A percentile compares a stretch with the other conserved stretches of the same genome.
phyloP scores from a whole-genome alignment of 768 basidiomycete genomes.

The Rhodotorula diobovata region DNA sequence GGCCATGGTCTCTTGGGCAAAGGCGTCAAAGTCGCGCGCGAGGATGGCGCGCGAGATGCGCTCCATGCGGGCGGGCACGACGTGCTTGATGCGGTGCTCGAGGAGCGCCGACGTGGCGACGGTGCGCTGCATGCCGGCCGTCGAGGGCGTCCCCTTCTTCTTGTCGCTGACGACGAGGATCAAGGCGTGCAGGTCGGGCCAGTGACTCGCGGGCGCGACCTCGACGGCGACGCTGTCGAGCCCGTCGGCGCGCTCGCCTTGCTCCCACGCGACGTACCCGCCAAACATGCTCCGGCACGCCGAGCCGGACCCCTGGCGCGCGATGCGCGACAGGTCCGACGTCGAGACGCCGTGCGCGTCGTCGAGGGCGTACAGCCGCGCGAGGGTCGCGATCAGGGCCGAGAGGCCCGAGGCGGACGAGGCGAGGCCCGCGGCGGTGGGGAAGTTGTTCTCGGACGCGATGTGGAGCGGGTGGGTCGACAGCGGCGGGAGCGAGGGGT shows the following conservation, averaged over 20 bases:
- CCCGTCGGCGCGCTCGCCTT: constrained; percentile 64
- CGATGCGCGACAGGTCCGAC: constrained; percentile 82
- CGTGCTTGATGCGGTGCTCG: constrained; percentile 74
- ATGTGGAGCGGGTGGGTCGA: constrained; percentile 76
- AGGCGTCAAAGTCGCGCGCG: constrained; percentile 73
- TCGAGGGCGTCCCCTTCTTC: constrained; percentile 93
- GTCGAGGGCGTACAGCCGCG: constrained; percentile 70
- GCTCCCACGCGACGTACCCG: constrained; percentile 93
- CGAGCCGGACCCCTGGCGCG: constrained; percentile 94
- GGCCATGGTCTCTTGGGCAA: constrained; percentile 88
- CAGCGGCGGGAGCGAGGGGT: constrained; percentile 52
- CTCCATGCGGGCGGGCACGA: constrained; percentile 84
- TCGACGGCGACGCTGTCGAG: constrained; percentile 81
- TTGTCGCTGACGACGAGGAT: constrained; percentile 94
- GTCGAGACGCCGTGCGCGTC: constrained; percentile 52
- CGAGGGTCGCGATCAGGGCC: constrained; percentile 83
- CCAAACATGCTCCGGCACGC: constrained; percentile 97
- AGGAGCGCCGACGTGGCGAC: constrained; percentile 86
- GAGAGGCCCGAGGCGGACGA: constrained; percentile 97
- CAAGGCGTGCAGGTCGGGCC: constrained; percentile 93
- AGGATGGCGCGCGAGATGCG: constrained; percentile 75
- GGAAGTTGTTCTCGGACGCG: constrained; percentile 95
- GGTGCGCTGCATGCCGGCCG: constrained; percentile 94
- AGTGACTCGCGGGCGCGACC: constrained; percentile 76
- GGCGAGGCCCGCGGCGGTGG: constrained; percentile 94